These are phyloP conservation scores for Metschnikowia aberdeeniae DNA, from an alignment of 805 yeast species.

Conservation along the genomic window DNA sequence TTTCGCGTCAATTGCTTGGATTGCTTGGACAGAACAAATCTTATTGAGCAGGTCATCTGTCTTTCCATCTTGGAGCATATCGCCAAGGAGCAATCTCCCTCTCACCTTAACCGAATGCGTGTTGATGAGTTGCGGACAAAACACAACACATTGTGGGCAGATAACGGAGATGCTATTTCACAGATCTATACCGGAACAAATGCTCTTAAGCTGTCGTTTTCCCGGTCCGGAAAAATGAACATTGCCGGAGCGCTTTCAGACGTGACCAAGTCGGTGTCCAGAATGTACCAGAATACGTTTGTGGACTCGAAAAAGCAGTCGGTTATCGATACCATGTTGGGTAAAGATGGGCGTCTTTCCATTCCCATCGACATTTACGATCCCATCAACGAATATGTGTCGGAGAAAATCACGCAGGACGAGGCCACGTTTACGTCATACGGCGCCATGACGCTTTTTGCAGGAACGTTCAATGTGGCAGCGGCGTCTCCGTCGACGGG, in stretches of 20 bases:
- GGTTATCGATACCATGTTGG: conserved; percentile 83
- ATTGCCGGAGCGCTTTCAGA: conserved; percentile 96
- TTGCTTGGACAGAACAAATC: conserved; percentile 90
- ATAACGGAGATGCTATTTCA: conserved; percentile 62
- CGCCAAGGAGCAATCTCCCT: conserved; percentile 3
- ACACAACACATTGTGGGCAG: conserved; percentile 49
- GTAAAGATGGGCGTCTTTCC: conserved; percentile 67
- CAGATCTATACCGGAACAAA: conserved; percentile 74
- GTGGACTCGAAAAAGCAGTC: conserved; percentile 87
- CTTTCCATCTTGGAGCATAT: conserved; percentile 55
- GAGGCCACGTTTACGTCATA: conserved; percentile 55
- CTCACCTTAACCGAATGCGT: conserved; percentile 6
- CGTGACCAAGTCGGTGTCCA: conserved; percentile 90
- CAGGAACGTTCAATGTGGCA: conserved; percentile 86
- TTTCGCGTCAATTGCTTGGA: conserved; percentile 93
- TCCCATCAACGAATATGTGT: conserved; percentile 84
- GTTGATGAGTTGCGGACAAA: conserved; percentile 12
- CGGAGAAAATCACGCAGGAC: conserved; percentile 50
- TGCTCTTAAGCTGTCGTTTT: conserved; percentile 82
- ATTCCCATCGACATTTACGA: conserved; percentile 72
- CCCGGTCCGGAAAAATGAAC: conserved; percentile 94
- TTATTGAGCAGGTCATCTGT: conserved; percentile 81
- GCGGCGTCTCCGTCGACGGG: conserved; percentile 51
- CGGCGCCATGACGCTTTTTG: conserved; percentile 59
- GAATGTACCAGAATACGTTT: conserved; percentile 94